Conservation (phyloP, 441 rosid genomes). For the Pelargonium fulgidum region DNA sequence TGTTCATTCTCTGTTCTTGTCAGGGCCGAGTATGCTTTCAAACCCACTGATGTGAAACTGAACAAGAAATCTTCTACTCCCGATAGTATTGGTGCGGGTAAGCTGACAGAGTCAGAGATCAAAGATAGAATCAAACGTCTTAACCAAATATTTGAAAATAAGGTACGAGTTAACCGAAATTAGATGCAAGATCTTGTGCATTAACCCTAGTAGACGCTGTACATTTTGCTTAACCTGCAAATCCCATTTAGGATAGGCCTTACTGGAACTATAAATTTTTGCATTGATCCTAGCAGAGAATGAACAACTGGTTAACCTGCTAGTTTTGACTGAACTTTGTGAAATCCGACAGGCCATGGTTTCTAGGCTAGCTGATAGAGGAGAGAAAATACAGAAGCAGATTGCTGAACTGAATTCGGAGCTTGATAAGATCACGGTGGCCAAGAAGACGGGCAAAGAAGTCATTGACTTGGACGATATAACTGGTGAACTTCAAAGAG, state of each 20-base stretch:
- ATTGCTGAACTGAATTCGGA: constrained; percentile 51
- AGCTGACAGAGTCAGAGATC: constrained; percentile 61
- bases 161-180: constrained; percentile 38
- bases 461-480: constrained; percentile 58
- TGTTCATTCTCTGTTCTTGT: constrained; percentile 13
- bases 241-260: too few relatives aligned
- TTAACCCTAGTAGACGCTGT: too few relatives aligned
- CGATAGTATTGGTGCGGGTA: constrained; percentile 20
- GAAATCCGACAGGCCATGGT: constrained; percentile 43
- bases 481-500: constrained; percentile 44
- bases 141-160: constrained; percentile 42
- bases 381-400: constrained; percentile 63
- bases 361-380: constrained; percentile 71
- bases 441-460: constrained; percentile 26
- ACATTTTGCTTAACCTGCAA: too few relatives aligned
- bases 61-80: constrained; percentile 50
- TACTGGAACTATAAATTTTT: neutral
- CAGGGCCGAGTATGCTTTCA: constrained; percentile 78
- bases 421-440: constrained; percentile 41
- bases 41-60: constrained; percentile 62
- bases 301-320: too few relatives aligned
- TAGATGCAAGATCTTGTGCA: neutral
- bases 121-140: constrained; percentile 60
- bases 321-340: neutral
- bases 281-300: too few relatives aligned